Percentiles rank a stretch among this genome's conserved stretches.
These are phyloP conservation scores for Isoetes taiwanensis DNA, from an alignment of 75 land plant species.

Conservation along the genomic window DNA sequence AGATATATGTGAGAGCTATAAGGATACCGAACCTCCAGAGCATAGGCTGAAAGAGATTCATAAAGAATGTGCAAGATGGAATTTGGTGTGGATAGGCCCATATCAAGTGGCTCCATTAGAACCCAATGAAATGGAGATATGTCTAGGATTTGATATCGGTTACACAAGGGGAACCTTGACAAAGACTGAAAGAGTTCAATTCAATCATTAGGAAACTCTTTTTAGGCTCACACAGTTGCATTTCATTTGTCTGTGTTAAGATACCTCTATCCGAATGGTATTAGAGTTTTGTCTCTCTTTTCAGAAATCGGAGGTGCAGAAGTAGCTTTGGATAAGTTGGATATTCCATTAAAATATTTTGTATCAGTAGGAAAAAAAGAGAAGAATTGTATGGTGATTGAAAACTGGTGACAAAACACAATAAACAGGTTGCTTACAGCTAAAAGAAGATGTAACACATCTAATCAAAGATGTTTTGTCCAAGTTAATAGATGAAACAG, in stretches of 20 bases:
- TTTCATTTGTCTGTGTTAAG: slow-evolving; percentile 30
- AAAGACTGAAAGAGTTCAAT: slow-evolving; percentile 34
- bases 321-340: slow-evolving; percentile 24
- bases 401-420: slow-evolving; percentile 64
- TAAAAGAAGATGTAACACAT: slow-evolving; percentile 30
- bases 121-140: slow-evolving; percentile 51
- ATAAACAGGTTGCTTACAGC: slow-evolving; percentile 50
- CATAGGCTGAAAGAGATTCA: slow-evolving; percentile 32
- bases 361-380: slow-evolving; percentile 28
- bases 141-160: slow-evolving; percentile 55
- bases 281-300: slow-evolving; percentile 26
- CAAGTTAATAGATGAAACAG: slow-evolving; percentile 19
- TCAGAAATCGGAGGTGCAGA: slow-evolving; percentile 39
- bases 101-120: slow-evolving; percentile 55
- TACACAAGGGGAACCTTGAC: slow-evolving; percentile 63
- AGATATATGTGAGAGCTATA: slow-evolving; percentile 18
- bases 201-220: slow-evolving; percentile 62
- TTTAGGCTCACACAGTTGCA: slow-evolving; percentile 26
- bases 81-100: slow-evolving; percentile 61
- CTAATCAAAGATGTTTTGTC: slow-evolving; percentile 24
- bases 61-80: slow-evolving; percentile 39
- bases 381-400: slow-evolving; percentile 37
- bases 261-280: slow-evolving; percentile 16
- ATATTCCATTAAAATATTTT: slow-evolving; percentile 18
- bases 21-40: slow-evolving; percentile 19